A percentile compares a stretch with the other conserved stretches of the same genome.
These are phyloP conservation scores for Rhodosporidiobolus sp. DNA, from an alignment of 768 basidiomycete species.

Conservation along the genomic window DNA sequence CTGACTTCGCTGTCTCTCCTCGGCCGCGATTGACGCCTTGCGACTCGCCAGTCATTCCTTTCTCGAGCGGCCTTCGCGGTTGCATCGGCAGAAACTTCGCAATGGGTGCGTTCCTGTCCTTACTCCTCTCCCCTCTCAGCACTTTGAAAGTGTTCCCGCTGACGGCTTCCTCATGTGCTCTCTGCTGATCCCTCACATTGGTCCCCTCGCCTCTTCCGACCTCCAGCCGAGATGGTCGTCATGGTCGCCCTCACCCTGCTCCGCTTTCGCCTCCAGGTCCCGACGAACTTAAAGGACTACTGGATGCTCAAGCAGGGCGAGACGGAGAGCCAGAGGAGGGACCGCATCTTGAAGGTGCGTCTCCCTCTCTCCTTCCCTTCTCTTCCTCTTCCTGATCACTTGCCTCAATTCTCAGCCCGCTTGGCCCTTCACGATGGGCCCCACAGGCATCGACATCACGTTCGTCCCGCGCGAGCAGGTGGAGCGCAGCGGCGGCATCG, in stretches of 20 bases:
- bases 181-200: no score
- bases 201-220: no score
- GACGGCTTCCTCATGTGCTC: no score
- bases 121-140: not conserved
- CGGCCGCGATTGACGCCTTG: no score
- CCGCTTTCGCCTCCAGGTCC: conserved; percentile 11
- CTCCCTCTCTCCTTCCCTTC: not conserved
- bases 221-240: conserved; percentile 20
- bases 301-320: conserved; percentile 10
- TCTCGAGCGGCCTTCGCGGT: conserved; percentile 12
- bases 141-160: not conserved
- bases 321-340: conserved; percentile 14
- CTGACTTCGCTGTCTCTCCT: no score
- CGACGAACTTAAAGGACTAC: not conserved
- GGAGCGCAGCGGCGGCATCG: no score
- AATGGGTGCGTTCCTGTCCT: conserved; percentile 6
- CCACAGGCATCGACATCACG: not conserved
- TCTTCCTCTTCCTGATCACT: not conserved
- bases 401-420: not conserved
- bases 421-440: not conserved
- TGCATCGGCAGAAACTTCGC: conserved; percentile 22
- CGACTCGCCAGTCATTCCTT: not conserved
- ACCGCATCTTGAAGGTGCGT: conserved; percentile 20
- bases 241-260: conserved; percentile 10
- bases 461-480: not conserved